Percentiles rank a stretch among this genome's conserved stretches.
phyloP scores from a whole-genome alignment of 495 filamentous ascomycete species.

The Recurvomyces mirabilis region DNA sequence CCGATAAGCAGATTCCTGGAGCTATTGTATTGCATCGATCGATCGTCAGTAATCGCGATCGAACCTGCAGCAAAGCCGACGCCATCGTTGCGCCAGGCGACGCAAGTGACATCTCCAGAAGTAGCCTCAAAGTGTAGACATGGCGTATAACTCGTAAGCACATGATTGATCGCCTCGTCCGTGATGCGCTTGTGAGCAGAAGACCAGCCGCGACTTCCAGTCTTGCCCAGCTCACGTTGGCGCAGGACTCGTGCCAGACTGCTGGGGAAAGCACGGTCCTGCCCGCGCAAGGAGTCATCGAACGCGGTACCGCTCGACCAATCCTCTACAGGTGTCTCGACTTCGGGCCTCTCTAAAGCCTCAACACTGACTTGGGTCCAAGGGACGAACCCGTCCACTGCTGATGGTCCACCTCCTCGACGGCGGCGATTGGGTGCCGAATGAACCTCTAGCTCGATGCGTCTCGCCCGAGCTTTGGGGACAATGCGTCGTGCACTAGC shows the following conservation, averaged over 20 bases:
- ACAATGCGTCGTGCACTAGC: background rate
- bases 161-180: constrained; percentile 21
- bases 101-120: constrained; percentile 48
- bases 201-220: constrained; percentile 18
- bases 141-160: constrained; percentile 22
- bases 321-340: constrained; percentile 1
- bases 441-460: background rate
- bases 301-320: background rate
- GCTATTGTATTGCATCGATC: constrained; percentile 77
- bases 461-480: background rate
- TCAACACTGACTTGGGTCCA: constrained; percentile 6
- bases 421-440: constrained; percentile 1
- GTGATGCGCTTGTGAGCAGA: constrained; percentile 9
- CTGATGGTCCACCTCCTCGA: constrained; percentile 5
- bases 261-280: constrained; percentile 8
- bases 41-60: constrained; percentile 58
- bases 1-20: constrained; percentile 67
- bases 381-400: constrained; percentile 8
- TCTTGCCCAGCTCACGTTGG: constrained; percentile 26
- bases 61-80: constrained; percentile 46
- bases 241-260: constrained; percentile 20
- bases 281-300: background rate
- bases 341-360: background rate
- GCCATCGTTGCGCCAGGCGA: constrained; percentile 44
- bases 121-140: constrained; percentile 25